Evolutionary conservation across 768 basidiomycete species (phyloP), one percentile per base, ranked within the genome.

Genomic region (Pisolithus microcarpus): DNA sequence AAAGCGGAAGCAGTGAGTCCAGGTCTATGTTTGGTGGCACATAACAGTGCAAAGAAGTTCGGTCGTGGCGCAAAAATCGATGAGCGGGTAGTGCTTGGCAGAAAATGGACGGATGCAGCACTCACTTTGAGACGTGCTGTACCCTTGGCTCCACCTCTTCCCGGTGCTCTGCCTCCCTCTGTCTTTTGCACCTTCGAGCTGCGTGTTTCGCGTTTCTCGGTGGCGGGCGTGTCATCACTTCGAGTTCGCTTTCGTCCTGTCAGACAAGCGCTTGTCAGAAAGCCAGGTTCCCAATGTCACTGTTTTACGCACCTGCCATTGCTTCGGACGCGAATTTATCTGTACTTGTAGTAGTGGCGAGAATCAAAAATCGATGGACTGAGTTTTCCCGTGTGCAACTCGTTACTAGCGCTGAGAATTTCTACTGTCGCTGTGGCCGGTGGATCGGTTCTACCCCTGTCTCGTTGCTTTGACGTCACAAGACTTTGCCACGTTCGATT

Each of bases 181-280:
- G 73, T 78, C 65, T 77, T 84, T 7, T 78, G 69, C 1, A 68
- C 69, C 62, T 81, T 82, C 38, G 77, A 68, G 38, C 75, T 70
- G 53, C 78, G 74, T 18, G 77, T 70, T 53, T 65, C 67, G 42
- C 65, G 65, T 50, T 62, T 67, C 46, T 50, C 65, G 8, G 64
- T 51, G 39, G 52, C 18, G 19, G 58, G 52, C 5, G 24, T 28
- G 19, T 61, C 61, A 7, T 70, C 75, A 7, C 71, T 68, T 28
- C 76, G 70, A 49, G 71, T 56, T 47, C 80, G 72, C 61, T 81
- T 81, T 43, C 67, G 73, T 57, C 74, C 73, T 70, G 52, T 10
- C 21, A 30, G 21, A 31, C 31, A 23, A 23, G 21, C 31, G 38
- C 58, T 6, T 53, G 50, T 21, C 51, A 42, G 38, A 6, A 39